A percentile compares a stretch with the other conserved stretches of the same genome.
phyloP scores from a whole-genome alignment of 2,329 filamentous ascomycete species.

The Rhinocladiella similis region DNA sequence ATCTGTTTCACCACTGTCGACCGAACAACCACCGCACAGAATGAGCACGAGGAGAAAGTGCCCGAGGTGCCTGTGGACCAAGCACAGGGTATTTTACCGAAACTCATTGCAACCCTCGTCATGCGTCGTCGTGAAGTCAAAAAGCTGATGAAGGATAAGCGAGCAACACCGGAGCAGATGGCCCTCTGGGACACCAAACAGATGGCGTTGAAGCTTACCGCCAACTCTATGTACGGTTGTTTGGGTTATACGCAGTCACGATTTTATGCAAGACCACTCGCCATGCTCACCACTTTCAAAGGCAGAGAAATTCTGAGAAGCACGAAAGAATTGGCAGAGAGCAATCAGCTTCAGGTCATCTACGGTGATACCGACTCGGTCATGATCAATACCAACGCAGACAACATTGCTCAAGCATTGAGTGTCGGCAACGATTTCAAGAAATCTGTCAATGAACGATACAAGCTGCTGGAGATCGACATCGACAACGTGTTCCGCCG shows the following conservation, averaged over 20 bases:
- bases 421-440: constrained; percentile 95
- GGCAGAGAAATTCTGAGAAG: constrained; percentile 95
- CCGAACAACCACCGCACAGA: constrained; percentile 61
- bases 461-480: constrained; percentile 91
- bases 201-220: constrained; percentile 91
- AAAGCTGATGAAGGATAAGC: constrained; percentile 92
- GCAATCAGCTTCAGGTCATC: constrained; percentile 87
- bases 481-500: constrained; percentile 97
- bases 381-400: constrained; percentile 99
- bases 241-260: constrained; percentile 94
- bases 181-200: constrained; percentile 99
- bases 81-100: constrained; percentile 81
- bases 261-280: constrained; percentile 93
- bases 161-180: constrained; percentile 79
- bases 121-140: constrained; percentile 89
- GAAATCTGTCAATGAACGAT: constrained; percentile 88
- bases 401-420: constrained; percentile 85
- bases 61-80: constrained; percentile 75
- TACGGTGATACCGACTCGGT: constrained; percentile 99
- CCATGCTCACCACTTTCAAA: constrained; percentile 94
- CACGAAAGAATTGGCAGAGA: constrained; percentile 94
- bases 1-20: constrained; percentile 99
- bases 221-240: constrained; percentile 99
- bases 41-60: constrained; percentile 81
- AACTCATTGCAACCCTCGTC: constrained; percentile 88